These are phyloP conservation scores for Plasmodium chabaudi DNA, from an alignment of 169 alveolate species.

Conservation along the genomic window DNA sequence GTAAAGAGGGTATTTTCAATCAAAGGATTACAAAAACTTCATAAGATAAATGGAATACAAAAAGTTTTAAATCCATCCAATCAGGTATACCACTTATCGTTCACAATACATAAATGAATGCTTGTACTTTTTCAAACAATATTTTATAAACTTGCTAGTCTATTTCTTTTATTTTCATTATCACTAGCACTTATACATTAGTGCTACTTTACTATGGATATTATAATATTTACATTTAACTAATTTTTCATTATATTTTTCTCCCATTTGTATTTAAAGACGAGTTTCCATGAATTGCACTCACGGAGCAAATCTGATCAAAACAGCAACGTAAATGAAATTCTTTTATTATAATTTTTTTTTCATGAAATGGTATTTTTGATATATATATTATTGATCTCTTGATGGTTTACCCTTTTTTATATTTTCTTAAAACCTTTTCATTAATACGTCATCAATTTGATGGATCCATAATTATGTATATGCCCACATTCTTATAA, in stretches of 20 bases:
- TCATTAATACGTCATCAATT: too few species aligned
- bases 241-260: neutral
- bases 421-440: too few species aligned
- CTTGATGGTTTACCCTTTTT: too few species aligned
- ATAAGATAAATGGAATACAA: conserved; percentile 6
- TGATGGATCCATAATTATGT: too few species aligned
- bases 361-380: too few species aligned
- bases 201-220: too few species aligned
- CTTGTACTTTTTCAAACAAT: neutral
- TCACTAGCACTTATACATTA: neutral
- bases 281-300: conserved; percentile 7
- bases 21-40: conserved; percentile 20
- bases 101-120: neutral
- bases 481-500: too few species aligned
- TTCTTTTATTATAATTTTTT: neutral
- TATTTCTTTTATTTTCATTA: neutral
- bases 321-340: neutral
- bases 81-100: conserved; percentile 21
- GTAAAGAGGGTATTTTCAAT: conserved; percentile 24
- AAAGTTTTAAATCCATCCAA: conserved; percentile 16
- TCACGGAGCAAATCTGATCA: neutral
- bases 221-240: too few species aligned
- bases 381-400: too few species aligned
- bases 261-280: neutral
- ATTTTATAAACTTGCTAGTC: neutral